These are phyloP conservation scores for Acer saccharum DNA, from an alignment of 345 rosid species.

Conservation along the genomic window DNA sequence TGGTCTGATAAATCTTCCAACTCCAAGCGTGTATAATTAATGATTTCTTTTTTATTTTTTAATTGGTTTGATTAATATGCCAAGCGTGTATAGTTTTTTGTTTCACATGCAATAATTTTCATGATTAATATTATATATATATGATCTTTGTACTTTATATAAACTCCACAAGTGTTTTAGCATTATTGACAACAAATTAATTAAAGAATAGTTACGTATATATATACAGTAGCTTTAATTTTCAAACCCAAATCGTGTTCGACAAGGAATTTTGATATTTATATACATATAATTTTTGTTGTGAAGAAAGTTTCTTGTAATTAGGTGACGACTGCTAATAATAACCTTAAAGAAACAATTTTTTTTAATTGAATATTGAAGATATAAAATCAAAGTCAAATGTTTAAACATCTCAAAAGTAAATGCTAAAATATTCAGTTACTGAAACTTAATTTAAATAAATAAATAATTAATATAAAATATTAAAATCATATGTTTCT, in stretches of 20 bases:
- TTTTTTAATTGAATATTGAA: background rate
- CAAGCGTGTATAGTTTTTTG: background rate
- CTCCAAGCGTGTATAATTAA: background rate
- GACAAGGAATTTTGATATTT: background rate
- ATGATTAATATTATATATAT: no score
- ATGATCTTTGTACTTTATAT: background rate
- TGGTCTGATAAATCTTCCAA: background rate
- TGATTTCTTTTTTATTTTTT: background rate
- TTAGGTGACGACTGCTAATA: background rate
- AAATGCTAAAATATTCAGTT: conserved; percentile 16
- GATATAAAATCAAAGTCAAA: background rate
- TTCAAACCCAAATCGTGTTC: background rate
- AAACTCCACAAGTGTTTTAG: background rate
- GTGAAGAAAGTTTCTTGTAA: background rate
- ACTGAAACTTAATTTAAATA: background rate
- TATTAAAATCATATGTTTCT: no score
- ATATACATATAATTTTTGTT: background rate
- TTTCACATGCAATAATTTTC: background rate
- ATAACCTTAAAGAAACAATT: background rate
- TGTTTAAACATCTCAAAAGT: background rate
- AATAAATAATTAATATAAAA: background rate
- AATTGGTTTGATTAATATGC: background rate
- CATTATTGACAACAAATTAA: background rate
- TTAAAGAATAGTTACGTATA: background rate
- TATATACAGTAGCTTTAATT: background rate